Evolutionary conservation across 352 stramenopile genomes (phyloP).

Genomic region (Sclerospora graminicola): DNA sequence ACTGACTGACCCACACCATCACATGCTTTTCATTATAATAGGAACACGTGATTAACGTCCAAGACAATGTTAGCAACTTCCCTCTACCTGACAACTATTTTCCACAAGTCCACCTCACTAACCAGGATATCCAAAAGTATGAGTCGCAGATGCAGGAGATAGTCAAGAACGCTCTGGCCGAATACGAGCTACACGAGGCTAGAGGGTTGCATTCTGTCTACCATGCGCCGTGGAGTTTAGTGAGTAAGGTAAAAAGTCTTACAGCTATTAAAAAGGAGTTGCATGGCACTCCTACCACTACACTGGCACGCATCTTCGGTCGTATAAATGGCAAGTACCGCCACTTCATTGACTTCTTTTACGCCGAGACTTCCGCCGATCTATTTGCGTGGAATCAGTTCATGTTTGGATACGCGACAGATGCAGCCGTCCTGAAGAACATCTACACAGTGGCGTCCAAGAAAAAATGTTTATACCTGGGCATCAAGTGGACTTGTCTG

Average conservation of each 20-base stretch:
- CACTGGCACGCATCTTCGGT: constrained; percentile 45
- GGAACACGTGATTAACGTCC: too few relatives aligned
- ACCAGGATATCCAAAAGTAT: constrained; percentile 19
- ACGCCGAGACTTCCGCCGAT: constrained; percentile 50
- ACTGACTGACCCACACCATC: too few relatives aligned
- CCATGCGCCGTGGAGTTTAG: constrained; percentile 19
- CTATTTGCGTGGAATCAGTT: constrained; percentile 68
- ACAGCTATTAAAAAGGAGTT: constrained; percentile 30
- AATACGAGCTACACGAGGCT: constrained; percentile 32
- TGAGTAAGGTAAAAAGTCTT: constrained; percentile 26
- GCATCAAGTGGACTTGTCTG: constrained; percentile 75
- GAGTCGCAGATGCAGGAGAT: constrained; percentile 28
- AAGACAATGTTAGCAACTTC: constrained; percentile 12
- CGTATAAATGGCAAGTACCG: constrained; percentile 49
- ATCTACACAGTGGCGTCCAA: constrained; percentile 40
- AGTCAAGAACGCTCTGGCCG: constrained; percentile 24
- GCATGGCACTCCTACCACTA: constrained; percentile 7
- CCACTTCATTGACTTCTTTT: constrained; percentile 65
- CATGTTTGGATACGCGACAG: constrained; percentile 50
- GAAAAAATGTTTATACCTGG: constrained; percentile 52
- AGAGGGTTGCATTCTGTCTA: constrained; percentile 26
- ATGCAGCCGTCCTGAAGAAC: constrained; percentile 61
- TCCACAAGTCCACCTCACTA: constrained; percentile 21
- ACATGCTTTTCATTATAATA: too few relatives aligned
- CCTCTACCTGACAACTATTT: constrained; percentile 36